Evolutionary conservation across 306 rosid genomes (phyloP).

Genomic region (Gleditsia sinensis): DNA sequence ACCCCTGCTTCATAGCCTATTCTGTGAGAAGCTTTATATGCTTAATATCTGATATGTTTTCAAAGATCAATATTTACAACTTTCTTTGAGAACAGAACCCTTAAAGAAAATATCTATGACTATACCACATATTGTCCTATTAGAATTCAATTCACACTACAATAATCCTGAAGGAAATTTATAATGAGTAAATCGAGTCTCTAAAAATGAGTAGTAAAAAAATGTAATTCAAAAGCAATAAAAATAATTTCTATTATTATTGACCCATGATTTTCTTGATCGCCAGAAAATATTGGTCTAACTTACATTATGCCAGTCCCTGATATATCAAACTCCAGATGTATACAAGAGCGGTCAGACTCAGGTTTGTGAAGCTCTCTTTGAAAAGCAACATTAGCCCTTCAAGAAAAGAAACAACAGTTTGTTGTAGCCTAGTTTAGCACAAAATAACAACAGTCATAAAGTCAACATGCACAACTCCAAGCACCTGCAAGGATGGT

Average conservation of each 20-base stretch:
- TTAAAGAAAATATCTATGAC: background rate
- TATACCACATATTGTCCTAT: background rate
- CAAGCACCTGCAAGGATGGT: slow-evolving; percentile 89
- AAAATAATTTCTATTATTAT: background rate
- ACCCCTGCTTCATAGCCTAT: no score
- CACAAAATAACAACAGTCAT: slow-evolving; percentile 18
- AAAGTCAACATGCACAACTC: slow-evolving; percentile 34
- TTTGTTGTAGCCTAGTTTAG: slow-evolving; percentile 24
- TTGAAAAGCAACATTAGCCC: slow-evolving; percentile 75
- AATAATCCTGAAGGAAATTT: background rate
- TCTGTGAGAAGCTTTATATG: no score
- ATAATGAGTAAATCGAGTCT: background rate
- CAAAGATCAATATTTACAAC: background rate
- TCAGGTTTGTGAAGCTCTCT: slow-evolving; percentile 82
- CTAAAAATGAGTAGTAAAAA: background rate
- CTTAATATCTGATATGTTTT: no score
- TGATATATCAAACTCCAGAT: slow-evolving; percentile 80
- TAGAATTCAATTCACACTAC: background rate
- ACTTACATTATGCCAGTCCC: slow-evolving; percentile 78
- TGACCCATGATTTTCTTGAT: background rate
- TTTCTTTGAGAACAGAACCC: background rate
- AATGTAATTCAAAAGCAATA: background rate
- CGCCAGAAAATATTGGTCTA: slow-evolving; percentile 22
- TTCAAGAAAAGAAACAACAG: slow-evolving; percentile 40
- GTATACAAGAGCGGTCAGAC: slow-evolving; percentile 91